Base-by-base conservation (phyloP, 2,329 filamentous ascomycete species). In the Eutypa lata region DNA sequence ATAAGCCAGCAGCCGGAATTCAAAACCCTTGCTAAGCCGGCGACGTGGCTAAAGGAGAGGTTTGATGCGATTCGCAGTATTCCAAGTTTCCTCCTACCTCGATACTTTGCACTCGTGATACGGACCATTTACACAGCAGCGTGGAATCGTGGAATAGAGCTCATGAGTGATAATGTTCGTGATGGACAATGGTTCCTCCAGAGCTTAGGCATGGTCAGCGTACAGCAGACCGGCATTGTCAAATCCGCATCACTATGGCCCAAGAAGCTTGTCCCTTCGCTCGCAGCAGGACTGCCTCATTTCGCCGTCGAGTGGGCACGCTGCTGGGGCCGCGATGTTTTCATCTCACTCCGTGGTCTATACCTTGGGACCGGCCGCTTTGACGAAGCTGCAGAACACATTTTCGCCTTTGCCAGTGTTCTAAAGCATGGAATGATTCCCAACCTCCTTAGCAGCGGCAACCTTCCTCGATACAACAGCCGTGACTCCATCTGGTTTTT, bases 341-440 rank as follows among this genome's bases (percentile, higher is more conserved):
- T 97, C 70, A 99, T 99, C 58, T 94, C 94, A 14, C 83, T 96
- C 40, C 88, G 94, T 48, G 94, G 94, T 43, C 78, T 99, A n/a
- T 90, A 90, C 61, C 82, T 99, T 35, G 91, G 90, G 40, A 97
- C 93, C 11, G 91, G 91, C 2, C 87, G 94, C 8, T 96, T 89
- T 63, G 83, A 81, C 2, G 92, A 97, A 68, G 94, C 94, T 7
- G 92, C 85, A 65, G 91, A 97, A 69, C 95, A 99, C 65, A 96
- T 99, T 53, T 77, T 91, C 55, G 93, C 92, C 8, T 99, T 99
- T 73, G 92, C 90, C 2, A 96, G 91, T 68, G 92, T 99, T 11
- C 76, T 99, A 61, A 99, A 99, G 77, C 94, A 99, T 64, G 94
- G 94, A 48, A 96, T 97, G 91, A 92, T 99, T 53, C 94, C 94